Percentiles rank a stretch among this genome's conserved stretches.
These are phyloP conservation scores for Endogone sp. DNA, from an alignment of 192 early-diverging fungal genomes.

Conservation along the genomic window DNA sequence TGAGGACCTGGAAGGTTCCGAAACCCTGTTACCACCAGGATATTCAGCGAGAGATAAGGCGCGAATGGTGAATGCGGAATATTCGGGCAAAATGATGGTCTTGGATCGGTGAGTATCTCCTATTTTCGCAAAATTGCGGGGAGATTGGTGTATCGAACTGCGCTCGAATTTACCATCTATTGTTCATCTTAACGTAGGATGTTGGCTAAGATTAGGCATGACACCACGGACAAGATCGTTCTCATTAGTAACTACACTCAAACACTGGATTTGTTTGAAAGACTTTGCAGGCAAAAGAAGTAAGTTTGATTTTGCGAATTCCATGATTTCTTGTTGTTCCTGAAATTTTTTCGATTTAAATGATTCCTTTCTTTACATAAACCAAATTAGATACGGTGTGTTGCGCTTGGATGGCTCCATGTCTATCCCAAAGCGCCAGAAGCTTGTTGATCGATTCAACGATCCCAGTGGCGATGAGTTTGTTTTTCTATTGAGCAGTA, in stretches of 20 bases:
- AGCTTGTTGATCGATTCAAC: conserved; percentile 96
- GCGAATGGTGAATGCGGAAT: conserved; percentile 47
- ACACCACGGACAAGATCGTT: conserved; percentile 91
- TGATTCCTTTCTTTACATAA: neutral
- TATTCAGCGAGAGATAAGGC: conserved; percentile 41
- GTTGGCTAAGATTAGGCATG: conserved; percentile 65
- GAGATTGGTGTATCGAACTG: no score
- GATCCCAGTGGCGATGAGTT: conserved; percentile 83
- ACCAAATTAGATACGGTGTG: conserved; percentile 50
- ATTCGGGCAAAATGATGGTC: conserved; percentile 90
- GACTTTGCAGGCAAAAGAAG: conserved; percentile 71
- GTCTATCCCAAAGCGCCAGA: conserved; percentile 88
- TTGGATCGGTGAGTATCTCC: conserved; percentile 47
- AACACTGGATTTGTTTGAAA: conserved; percentile 92
- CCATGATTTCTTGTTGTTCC: neutral
- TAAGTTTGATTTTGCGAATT: conserved; percentile 40
- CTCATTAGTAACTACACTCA: conserved; percentile 99
- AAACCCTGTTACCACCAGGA: conserved; percentile 46
- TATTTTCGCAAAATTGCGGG: conserved; percentile 29
- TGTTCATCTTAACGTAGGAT: conserved; percentile 37
- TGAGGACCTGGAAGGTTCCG: conserved; percentile 53
- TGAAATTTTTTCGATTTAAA: neutral
- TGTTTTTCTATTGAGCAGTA: conserved; percentile 94
- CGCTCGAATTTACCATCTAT: neutral
- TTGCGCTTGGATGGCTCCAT: conserved; percentile 91